Evolutionary conservation across 139 green algal genomes (phyloP).

Genomic region (Yamagishiella unicocca): DNA sequence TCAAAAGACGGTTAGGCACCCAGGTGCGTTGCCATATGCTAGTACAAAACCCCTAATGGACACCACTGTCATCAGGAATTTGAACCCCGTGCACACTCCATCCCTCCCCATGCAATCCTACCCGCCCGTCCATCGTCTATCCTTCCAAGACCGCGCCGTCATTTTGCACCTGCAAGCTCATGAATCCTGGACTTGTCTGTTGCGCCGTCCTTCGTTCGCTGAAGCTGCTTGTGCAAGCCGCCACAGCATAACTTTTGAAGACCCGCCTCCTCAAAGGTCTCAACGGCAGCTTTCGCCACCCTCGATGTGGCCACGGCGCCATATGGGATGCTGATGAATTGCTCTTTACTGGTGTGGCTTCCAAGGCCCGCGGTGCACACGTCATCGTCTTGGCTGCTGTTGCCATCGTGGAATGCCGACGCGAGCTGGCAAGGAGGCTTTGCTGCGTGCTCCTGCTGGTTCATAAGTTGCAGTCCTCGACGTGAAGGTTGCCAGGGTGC

Average conservation of each 20-base stretch:
- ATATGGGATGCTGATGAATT: not conserved
- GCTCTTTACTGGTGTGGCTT: not conserved
- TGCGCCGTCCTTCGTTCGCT: slow-evolving; percentile 85
- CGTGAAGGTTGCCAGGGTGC: not conserved
- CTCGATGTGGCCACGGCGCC: slow-evolving; percentile 36
- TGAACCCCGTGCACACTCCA: too few species aligned
- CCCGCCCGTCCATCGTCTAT: too few species aligned
- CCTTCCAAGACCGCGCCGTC: too few species aligned
- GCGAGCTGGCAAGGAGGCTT: not conserved
- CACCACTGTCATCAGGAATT: too few species aligned
- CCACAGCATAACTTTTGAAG: slow-evolving; percentile 70
- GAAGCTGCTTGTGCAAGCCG: slow-evolving; percentile 78
- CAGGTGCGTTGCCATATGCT: too few species aligned
- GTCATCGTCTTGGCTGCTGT: slow-evolving; percentile 27
- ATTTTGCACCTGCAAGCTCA: slow-evolving; percentile 80
- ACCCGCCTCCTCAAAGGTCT: slow-evolving; percentile 76
- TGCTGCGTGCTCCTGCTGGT: not conserved
- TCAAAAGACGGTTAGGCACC: too few species aligned
- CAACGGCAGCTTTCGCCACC: slow-evolving; percentile 53
- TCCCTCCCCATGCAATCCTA: too few species aligned
- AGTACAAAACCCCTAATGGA: too few species aligned
- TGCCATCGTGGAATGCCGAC: not conserved
- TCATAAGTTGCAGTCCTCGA: not conserved
- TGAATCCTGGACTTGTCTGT: slow-evolving; percentile 83
- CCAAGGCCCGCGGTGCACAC: not conserved